Base-by-base conservation (phyloP, 2,329 filamentous ascomycete species). In the Phaeosphaeriaceae sp. region DNA sequence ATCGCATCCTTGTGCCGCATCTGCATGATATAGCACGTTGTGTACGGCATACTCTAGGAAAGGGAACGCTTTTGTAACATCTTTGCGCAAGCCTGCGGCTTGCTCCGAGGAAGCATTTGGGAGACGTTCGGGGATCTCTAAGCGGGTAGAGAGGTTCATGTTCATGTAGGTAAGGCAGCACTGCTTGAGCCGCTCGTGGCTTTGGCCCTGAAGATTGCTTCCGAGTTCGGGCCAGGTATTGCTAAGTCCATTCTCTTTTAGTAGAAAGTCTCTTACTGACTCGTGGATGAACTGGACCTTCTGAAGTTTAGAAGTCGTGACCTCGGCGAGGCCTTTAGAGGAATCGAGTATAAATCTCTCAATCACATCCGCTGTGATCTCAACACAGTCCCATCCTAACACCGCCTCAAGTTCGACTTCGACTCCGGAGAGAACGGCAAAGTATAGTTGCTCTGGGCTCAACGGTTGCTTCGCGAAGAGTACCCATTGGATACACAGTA, bases 41-140 rank as follows among this genome's bases (percentile, higher is more conserved):
- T 63, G 52, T n/a, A 72, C 60, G 15, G 78, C 73, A 57, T 82
- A 82, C 41, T 75, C 52, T 5, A 84, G 63, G 37, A 84, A 81
- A 1, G 79, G 76, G 44, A 72, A 77, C 23, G 11, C 11, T 9
- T 12, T 53, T 26, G 23, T 26, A 26, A 9, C 23, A 7, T 6
- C 6, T 26, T 26, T 6, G 23, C 23, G 23, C 6, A 26, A 26
- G 23, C 23, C 11, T 26, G 23, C 23, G 23, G 23, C 23, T 9
- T 26, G 23, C 11, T 26, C 6, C 11, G 4, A 26, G 6, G 23
- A 5, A 7, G 23, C 11, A 7, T 26, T 26, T 7, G 23, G 23
- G 6, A 26, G 13, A 1, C 2, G 1, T 1, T 46, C 2, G 1
- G 46, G 39, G 6, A 56, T 30, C 9, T 48, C 35, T 16, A 45